Evolutionary conservation across 345 rosid genomes (phyloP).

Genomic region (Eucalyptus camaldulensis): DNA sequence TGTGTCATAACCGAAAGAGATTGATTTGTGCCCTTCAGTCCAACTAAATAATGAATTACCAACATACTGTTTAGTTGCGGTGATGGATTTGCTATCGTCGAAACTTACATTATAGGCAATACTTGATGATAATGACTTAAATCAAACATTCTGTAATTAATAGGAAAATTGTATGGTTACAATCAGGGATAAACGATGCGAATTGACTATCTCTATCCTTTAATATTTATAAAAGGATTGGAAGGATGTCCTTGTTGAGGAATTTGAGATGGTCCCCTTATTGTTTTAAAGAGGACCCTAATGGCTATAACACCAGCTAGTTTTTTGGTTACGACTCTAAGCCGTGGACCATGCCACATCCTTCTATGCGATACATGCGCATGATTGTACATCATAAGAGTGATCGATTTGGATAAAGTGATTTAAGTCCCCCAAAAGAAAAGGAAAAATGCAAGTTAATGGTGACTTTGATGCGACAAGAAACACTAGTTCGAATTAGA

Average conservation of each 20-base stretch:
- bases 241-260: neutral
- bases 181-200: rapidly evolving
- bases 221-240: neutral
- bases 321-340: neutral
- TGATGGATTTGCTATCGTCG: rapidly evolving
- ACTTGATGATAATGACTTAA: neutral
- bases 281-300: neutral
- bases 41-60: neutral
- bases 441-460: neutral
- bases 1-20: neutral
- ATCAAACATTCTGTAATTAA: neutral
- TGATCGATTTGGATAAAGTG: neutral
- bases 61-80: rapidly evolving
- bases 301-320: neutral
- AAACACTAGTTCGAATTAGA: neutral
- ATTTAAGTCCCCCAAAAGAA: neutral
- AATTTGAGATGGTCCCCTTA: neutral
- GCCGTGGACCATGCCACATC: too few relatives aligned
- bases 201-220: rapidly evolving
- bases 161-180: neutral
- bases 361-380: neutral
- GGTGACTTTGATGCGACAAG: neutral
- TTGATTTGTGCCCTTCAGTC: neutral
- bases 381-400: neutral
- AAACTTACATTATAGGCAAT: neutral